Conservation (phyloP, 2,329 filamentous ascomycete species). For the Cladosporium sp. region DNA sequence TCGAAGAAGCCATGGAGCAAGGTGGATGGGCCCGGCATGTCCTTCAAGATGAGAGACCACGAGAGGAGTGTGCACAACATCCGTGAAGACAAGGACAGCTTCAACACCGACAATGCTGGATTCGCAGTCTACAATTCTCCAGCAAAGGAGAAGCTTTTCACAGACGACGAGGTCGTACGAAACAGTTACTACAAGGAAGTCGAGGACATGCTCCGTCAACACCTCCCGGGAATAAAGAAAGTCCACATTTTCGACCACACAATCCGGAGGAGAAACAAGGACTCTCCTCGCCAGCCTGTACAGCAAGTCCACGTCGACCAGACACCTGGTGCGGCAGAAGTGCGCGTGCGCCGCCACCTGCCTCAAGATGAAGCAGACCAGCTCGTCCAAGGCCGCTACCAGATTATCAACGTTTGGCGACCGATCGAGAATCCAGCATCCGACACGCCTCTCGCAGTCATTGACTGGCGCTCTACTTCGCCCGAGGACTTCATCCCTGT, state of each 20-base stretch:
- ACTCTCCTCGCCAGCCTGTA: slow-evolving; percentile 59
- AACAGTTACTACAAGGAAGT: slow-evolving; percentile 59
- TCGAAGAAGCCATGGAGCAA: slow-evolving; percentile 58
- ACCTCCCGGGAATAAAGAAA: slow-evolving; percentile 54
- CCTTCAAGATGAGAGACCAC: slow-evolving; percentile 47
- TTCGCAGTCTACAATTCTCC: slow-evolving; percentile 55
- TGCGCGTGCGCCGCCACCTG: slow-evolving; percentile 59
- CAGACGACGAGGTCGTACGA: slow-evolving; percentile 53
- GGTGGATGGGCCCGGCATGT: slow-evolving; percentile 57
- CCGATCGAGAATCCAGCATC: slow-evolving; percentile 62
- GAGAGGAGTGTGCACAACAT: slow-evolving; percentile 52
- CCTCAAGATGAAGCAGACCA: slow-evolving; percentile 52
- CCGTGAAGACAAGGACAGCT: slow-evolving; percentile 47
- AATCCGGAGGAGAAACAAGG: slow-evolving; percentile 54
- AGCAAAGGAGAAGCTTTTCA: slow-evolving; percentile 52
- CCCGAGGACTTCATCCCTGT: slow-evolving; percentile 58
- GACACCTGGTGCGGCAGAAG: slow-evolving; percentile 59
- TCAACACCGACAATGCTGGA: slow-evolving; percentile 55
- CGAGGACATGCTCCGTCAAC: slow-evolving; percentile 52
- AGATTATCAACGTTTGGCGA: slow-evolving; percentile 69
- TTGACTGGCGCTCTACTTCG: slow-evolving; percentile 58
- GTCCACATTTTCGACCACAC: slow-evolving; percentile 71
- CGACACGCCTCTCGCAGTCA: slow-evolving; percentile 64
- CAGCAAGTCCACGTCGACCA: slow-evolving; percentile 71
- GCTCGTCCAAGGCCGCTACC: slow-evolving; percentile 55